Evolutionary conservation across 345 rosid species (phyloP), one percentile per base, ranked within the genome.

Genomic region (Rhodamnia argentea): DNA sequence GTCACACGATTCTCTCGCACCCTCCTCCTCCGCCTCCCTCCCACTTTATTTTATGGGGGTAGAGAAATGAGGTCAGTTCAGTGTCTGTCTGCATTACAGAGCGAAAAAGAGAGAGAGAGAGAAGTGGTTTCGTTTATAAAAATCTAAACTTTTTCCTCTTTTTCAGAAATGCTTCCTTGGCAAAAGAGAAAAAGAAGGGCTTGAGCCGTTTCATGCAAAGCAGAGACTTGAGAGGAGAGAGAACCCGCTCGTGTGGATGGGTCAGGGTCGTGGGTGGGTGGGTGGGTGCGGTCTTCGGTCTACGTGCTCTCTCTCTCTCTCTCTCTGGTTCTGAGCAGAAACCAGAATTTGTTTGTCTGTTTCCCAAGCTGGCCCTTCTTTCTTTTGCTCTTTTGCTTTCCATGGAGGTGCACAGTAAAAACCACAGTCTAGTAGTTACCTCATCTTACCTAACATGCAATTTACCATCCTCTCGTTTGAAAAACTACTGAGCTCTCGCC

Each of bases 221-320:
- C 52, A 57, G 85, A 83, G n/a, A n/a, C n/a, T n/a, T n/a, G n/a
- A n/a, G n/a, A n/a, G n/a, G 85, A 86, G 60, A 64, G 42, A 51
- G 14, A 51, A 51, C 52, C 58, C 87, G 84, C 82, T 57, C 87
- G 82, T 57, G 84, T 86, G 87, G 87, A 76, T 82, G 85, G 78
- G 40, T 60, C 50, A n/a, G 53, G 86, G 47, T 70, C 81, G 81
- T 70, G 81, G 47, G 81, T 70, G 42, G 23, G 76, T 64, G 81
- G 81, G 24, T 70, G 81, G 47, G 81, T 70, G 26, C 2, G 47
- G 2, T 2, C 81, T 40, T 70, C 47, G 81, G 47, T 37, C 81
- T 70, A 2, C 81, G 81, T 37, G 81, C 78, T 8, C 42, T 32
- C 44, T 16, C 44, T 18, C 40, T 62, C 75, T 29, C 44, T 70